Base-by-base conservation (phyloP, 208 protist species). In the Trypanosoma lewisi region DNA sequence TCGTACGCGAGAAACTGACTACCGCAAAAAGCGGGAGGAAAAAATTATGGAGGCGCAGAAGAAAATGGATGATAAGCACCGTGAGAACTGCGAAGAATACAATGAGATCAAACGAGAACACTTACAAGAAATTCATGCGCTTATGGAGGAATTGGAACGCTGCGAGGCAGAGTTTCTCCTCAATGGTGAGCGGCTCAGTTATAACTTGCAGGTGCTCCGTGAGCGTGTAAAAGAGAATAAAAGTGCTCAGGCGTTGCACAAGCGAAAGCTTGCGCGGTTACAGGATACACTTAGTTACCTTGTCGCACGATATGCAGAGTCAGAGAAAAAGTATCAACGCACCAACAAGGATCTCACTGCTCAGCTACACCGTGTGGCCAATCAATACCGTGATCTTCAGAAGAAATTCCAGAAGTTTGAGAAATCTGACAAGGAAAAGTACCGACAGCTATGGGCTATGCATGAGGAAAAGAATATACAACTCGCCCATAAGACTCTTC, bases 371-470 rank as follows among this genome's bases (percentile, higher is more conserved):
- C 86, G 96, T 62, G 87, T 97, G 17, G 94, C 90, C 9, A 82
- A 80, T 52, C 94, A 98, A 78, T 98, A 97, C 80, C 95, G 97
- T 70, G 96, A 98, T 67, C 76, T 98, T n/a, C 92, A 98, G 74
- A 61, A 64, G 28, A 98, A 98, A 67, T 98, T 98, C 70, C 83
- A 93, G 60, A 78, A 87, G 25, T 97, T 97, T 78, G 92, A 97
- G 58, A 87, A 81, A 47, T 80, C 93, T 8, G 97, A 98, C 77
- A 92, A 87, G 55, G 77, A 89, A 30, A 97, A 97, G 73, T 98
- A 97, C 54, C 60, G 74, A 7, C 94, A 98, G 56, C 69, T 98
- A 30, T 98, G 94, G 91, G 67, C 77, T 51, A 97, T 98, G 91
- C 95, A 98, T 75, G 84, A 98, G 67, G 79, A 97, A 59, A 81